Evolutionary conservation across 805 yeast genomes (phyloP), one percentile per base, ranked within the genome.

Genomic region (Kluyveromyces siamensis): DNA sequence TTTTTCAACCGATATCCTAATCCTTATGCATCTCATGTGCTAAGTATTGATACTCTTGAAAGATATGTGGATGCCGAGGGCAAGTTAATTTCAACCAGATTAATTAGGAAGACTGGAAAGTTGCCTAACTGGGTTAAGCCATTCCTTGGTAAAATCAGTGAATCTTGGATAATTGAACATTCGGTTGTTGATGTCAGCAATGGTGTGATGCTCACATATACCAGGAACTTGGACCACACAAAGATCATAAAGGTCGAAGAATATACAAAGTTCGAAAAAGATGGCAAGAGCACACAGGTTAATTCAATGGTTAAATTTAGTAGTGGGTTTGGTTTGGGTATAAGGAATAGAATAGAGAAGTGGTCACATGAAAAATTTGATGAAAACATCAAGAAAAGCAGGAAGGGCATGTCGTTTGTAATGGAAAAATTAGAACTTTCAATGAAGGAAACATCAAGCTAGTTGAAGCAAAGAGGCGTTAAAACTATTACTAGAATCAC

Each of bases 11-110:
- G 83, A 55, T 83, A 82, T 55, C 81, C 81, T 3, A 77, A 77
- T 63, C 98, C 98, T 2, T 89, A 75, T 62, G 83, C 96, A 16
- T 71, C 79, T 9, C 96, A 91, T 68, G 96, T 91, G 11, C 70
- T 83, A 36, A 84, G 95, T 8, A 81, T 80, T 27, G 98, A 90
- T 63, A 85, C 95, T 1, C 61, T 90, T 14, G 80, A 80, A 35
- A 69, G 77, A 46, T 63, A 70, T 51, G 71, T 87, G 17, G 87
- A 83, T 52, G 54, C 60, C 1, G 70, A 79, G 10, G 95, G 95
- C 21, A 72, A 79, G 45, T 73, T 90, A 42, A 76, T 79, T 55
- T 80, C 86, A 37, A 84, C 91, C 5, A 75, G 91, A 55, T 70
- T 90, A 39, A 80, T 90, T 41, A 77, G 77, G 55, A 91, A 90